Percentiles rank a stretch among this genome's conserved stretches.
These are phyloP conservation scores for Marvania coccoides DNA, from an alignment of 139 green algal genomes.

Conservation along the genomic window DNA sequence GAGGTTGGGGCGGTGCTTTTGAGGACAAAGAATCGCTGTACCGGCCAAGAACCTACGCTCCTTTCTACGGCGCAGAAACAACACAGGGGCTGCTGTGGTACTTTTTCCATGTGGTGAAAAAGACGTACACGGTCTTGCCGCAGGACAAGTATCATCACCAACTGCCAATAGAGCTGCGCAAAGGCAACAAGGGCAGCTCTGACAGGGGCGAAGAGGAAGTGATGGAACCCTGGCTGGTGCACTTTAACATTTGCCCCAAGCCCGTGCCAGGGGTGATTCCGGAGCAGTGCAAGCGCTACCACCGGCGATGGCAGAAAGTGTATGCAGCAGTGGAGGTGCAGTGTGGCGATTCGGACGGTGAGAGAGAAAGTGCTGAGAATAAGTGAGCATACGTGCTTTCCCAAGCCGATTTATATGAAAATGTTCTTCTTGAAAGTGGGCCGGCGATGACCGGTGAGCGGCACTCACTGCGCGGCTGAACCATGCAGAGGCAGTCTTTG, in stretches of 20 bases:
- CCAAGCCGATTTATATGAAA: no score
- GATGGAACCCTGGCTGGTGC: no score
- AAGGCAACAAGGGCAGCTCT: not conserved
- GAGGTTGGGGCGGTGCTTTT: not conserved
- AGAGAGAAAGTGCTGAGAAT: not conserved
- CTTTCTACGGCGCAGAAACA: conserved; percentile 1
- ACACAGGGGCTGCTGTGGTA: not conserved
- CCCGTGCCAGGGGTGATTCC: not conserved
- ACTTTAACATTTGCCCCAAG: not conserved
- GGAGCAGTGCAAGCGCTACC: not conserved
- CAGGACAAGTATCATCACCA: not conserved
- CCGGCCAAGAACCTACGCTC: not conserved
- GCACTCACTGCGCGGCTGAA: no score
- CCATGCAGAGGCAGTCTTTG: no score
- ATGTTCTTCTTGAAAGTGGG: no score
- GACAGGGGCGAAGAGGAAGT: not conserved
- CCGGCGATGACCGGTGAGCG: no score
- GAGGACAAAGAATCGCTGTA: not conserved
- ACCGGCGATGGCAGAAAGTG: not conserved
- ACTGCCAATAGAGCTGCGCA: no score
- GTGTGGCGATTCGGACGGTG: not conserved
- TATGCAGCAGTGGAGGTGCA: not conserved
- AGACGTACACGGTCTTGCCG: not conserved
- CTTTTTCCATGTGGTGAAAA: not conserved
- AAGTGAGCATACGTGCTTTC: no score